Evolutionary conservation across 306 rosid species (phyloP).

Genomic region (Dryas octopetala): DNA sequence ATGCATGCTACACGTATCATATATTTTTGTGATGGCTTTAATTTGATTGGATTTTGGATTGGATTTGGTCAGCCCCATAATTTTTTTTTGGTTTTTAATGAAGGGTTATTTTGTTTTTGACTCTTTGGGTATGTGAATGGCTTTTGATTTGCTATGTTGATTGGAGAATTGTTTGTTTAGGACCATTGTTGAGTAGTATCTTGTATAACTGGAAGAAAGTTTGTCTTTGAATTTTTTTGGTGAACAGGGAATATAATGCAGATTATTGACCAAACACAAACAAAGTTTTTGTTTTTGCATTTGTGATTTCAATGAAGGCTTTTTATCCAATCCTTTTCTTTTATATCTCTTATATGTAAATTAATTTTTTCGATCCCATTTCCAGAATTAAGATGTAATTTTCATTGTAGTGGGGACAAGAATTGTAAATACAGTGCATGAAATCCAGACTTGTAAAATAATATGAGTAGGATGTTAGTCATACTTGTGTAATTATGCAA

Average conservation of each 20-base stretch:
- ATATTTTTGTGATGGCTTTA: neutral
- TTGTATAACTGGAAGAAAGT: neutral
- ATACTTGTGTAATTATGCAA: neutral
- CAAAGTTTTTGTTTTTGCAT: no score
- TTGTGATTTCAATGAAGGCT: no score
- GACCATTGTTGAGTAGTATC: neutral
- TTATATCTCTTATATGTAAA: neutral
- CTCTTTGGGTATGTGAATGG: slow-evolving; percentile 2
- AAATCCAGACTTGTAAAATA: neutral
- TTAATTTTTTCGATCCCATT: neutral
- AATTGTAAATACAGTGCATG: neutral
- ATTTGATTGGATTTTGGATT: neutral
- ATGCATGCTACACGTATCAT: neutral
- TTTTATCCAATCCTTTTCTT: no score
- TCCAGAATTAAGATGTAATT: neutral
- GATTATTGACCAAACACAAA: no score
- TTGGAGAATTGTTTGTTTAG: neutral
- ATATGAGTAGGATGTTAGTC: neutral
- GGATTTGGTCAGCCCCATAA: slow-evolving; percentile 4
- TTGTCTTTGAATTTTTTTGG: no score
- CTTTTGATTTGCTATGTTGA: neutral
- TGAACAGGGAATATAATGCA: no score
- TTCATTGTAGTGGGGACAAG: neutral
- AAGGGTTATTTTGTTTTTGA: neutral
- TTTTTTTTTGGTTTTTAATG: neutral